Conservation (phyloP, 192 early-diverging fungal genomes). For the Coemansia sp. region DNA sequence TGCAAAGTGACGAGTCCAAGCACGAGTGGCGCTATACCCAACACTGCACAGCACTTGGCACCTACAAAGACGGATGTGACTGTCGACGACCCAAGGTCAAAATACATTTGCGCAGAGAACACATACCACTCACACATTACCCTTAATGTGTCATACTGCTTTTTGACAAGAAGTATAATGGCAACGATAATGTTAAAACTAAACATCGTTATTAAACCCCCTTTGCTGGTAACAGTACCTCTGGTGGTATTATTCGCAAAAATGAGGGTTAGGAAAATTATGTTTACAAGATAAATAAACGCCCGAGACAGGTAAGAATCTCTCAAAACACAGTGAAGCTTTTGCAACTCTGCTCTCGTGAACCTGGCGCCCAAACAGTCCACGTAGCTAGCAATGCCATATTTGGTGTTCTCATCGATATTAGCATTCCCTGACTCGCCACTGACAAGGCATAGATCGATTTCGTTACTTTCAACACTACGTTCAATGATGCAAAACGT, state of each 20-base stretch:
- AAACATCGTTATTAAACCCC: background rate
- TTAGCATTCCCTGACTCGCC: background rate
- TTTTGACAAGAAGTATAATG: background rate
- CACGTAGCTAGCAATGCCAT: background rate
- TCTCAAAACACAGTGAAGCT: background rate
- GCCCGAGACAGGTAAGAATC: background rate
- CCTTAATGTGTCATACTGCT: background rate
- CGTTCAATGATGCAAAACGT: background rate
- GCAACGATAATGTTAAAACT: background rate
- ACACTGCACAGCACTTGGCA: background rate
- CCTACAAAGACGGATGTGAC: background rate
- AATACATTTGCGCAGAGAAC: background rate
- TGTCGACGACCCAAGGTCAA: background rate
- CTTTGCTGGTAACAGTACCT: background rate
- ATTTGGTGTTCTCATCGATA: slow-evolving; percentile 1
- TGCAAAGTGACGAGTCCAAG: slow-evolving; percentile 6
- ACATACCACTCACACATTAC: background rate
- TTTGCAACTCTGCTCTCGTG: background rate
- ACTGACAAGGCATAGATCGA: background rate
- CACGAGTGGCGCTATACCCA: background rate
- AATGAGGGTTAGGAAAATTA: background rate
- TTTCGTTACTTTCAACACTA: background rate
- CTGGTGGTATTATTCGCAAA: background rate
- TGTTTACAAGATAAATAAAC: background rate
- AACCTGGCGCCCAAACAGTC: background rate